Evolutionary conservation across 2,329 filamentous ascomycete species (phyloP).

Genomic region (Diatrype stigma): DNA sequence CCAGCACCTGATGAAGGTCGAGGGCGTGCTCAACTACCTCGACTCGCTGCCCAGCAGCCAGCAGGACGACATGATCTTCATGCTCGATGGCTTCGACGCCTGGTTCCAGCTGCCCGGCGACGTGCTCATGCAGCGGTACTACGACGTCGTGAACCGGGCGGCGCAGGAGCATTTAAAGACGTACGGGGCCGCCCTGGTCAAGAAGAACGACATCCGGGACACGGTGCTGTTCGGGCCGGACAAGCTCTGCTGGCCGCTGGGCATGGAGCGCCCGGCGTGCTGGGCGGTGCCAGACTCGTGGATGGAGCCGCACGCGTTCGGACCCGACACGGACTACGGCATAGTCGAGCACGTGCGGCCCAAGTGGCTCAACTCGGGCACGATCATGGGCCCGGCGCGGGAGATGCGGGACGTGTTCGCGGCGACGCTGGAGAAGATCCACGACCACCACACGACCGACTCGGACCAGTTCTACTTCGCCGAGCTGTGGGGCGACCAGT

Average conservation of each 20-base stretch:
- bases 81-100: constrained; percentile 60
- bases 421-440: constrained; percentile 27
- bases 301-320: constrained; percentile 30
- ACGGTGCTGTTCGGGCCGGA: constrained; percentile 42
- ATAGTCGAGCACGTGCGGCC: constrained; percentile 29
- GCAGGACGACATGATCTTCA: constrained; percentile 58
- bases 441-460: constrained; percentile 30
- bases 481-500: constrained; percentile 39
- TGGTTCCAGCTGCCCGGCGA: constrained; percentile 64
- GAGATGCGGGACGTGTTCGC: constrained; percentile 28
- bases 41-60: constrained; percentile 30
- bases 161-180: constrained; percentile 47
- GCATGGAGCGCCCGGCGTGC: constrained; percentile 33
- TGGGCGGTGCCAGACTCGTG: constrained; percentile 35
- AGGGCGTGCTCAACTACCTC: constrained; percentile 8
- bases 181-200: constrained; percentile 38
- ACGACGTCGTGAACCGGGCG: constrained; percentile 46
- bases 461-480: constrained; percentile 42
- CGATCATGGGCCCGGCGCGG: constrained; percentile 36
- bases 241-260: constrained; percentile 40
- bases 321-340: constrained; percentile 27
- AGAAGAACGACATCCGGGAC: constrained; percentile 29
- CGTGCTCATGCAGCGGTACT: constrained; percentile 59
- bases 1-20: constrained; percentile 5
- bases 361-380: constrained; percentile 43